phyloP scores from a whole-genome alignment of 805 yeast genomes.

The Ogataea salicorniae region DNA sequence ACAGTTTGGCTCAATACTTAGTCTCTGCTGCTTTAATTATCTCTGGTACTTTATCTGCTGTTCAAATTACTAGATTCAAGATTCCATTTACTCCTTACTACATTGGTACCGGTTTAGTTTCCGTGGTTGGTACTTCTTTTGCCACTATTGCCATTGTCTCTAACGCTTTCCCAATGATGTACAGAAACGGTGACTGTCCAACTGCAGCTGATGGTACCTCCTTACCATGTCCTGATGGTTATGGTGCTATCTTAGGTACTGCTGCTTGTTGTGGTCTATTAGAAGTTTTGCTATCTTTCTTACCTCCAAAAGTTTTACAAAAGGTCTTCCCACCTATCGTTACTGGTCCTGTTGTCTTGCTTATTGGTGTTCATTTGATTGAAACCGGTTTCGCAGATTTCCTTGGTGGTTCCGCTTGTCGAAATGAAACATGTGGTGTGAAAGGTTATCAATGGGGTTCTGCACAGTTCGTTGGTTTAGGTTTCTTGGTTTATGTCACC shows the following conservation, averaged over 20 bases:
- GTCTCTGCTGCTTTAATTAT: constrained; percentile 70
- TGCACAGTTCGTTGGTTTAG: constrained; percentile 81
- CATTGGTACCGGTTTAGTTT: constrained; percentile 82
- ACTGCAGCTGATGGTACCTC: constrained; percentile 54
- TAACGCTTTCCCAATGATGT: constrained; percentile 78
- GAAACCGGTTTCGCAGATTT: constrained; percentile 75
- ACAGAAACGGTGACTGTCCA: constrained; percentile 64
- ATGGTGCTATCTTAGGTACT: constrained; percentile 81
- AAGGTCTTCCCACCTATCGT: constrained; percentile 82
- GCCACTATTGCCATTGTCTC: constrained; percentile 79
- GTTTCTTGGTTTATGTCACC: constrained; percentile 71
- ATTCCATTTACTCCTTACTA: constrained; percentile 68
- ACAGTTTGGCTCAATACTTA: constrained; percentile 49
- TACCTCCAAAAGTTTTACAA: constrained; percentile 69
- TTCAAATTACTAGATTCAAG: constrained; percentile 80
- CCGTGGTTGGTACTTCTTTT: constrained; percentile 89
- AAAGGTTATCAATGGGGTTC: constrained; percentile 64
- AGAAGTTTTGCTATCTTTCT: constrained; percentile 67
- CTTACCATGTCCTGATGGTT: constrained; percentile 84
- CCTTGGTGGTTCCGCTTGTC: constrained; percentile 78
- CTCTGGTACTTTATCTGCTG: constrained; percentile 61
- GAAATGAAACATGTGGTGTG: constrained; percentile 42
- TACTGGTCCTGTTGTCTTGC: constrained; percentile 87
- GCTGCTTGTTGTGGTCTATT: constrained; percentile 72
- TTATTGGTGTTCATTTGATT: constrained; percentile 71